Base-by-base conservation (phyloP, 805 yeast genomes). In the Candida ficus region DNA sequence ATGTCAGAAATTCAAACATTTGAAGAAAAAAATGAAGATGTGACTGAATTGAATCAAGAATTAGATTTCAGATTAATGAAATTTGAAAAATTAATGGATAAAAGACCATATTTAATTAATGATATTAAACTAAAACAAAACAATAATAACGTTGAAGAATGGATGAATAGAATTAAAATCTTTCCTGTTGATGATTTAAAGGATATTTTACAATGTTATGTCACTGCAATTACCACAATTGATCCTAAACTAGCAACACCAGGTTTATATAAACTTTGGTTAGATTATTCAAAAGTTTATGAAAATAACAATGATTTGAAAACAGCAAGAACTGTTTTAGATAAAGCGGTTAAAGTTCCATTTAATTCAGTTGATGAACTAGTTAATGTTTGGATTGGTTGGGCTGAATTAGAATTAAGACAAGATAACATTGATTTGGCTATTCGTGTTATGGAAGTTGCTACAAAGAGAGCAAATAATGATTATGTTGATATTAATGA, bases 301-400 rank as follows among this genome's bases (percentile, higher is more conserved):
- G 78, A 79, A 37, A 61, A 65, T 1, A 64, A 71, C 33, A 65
- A 65, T 0, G 88, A 85, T 49, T 47, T 70, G 10, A 66, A 64
- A 14, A 75, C 84, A 0, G 88, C 90, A 1, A 62, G 83, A 46
- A 66, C 73, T 14, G 72, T 89, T 6, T 75, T 72, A 41, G 75
- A 77, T 28, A 79, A 79, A 36, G 81, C 91, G 0, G 64, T 77
- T 1, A 77, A 78, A 41, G 90, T 89, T 0, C 90, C 89, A 6
- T 88, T 72, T 60, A 70, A 65, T 20, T 61, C 70, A 13, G 62
- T 77, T 0, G 74, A 75, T 18, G 96, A 88, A 44, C 61, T 88
- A 17, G 84, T 80, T 2, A 72, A 71, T 3, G 58, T 90, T 7
- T 85, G 88, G 74, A 63, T 76, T n/a, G 72, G 70, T 14, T 90